Conservation (phyloP, 2,329 filamentous ascomycete species). For the Alternaria triticina region DNA sequence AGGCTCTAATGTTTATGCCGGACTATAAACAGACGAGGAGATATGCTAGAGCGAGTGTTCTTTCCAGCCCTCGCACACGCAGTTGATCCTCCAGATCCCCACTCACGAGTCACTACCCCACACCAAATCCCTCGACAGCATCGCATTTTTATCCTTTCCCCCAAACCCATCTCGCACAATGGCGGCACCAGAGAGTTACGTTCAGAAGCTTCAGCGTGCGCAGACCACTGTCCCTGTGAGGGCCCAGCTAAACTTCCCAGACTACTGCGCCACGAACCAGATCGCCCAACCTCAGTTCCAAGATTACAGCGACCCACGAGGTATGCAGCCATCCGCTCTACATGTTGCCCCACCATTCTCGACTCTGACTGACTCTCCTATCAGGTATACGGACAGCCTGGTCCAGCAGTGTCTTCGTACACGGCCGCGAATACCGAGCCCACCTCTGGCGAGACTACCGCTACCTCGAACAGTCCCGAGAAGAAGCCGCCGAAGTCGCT, state of each 20-base stretch:
- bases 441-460: conserved; percentile 46
- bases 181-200: conserved; percentile 39
- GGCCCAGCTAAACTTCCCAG: conserved; percentile 26
- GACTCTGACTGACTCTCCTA: conserved; percentile 16
- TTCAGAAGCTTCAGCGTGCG: conserved; percentile 44
- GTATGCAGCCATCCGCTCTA: conserved; percentile 23
- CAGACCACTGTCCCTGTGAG: conserved; percentile 2
- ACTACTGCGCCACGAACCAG: conserved; percentile 41
- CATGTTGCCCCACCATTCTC: neutral
- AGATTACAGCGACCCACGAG: conserved; percentile 47
- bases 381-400: conserved; percentile 45
- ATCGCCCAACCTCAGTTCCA: conserved; percentile 47
- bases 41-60: conserved; percentile 28
- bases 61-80: conserved; percentile 28
- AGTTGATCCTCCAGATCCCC: conserved; percentile 29
- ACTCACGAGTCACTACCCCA: conserved; percentile 31
- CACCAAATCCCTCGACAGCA: conserved; percentile 20
- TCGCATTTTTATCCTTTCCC: conserved; percentile 16
- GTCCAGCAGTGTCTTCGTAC: conserved; percentile 45
- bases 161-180: conserved; percentile 28
- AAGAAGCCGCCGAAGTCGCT: conserved; percentile 46
- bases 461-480: conserved; percentile 45
- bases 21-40: conserved; percentile 41
- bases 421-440: conserved; percentile 43
- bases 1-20: conserved; percentile 28